Conservation (phyloP, 768 basidiomycete species). For the Ramaria rubella region DNA sequence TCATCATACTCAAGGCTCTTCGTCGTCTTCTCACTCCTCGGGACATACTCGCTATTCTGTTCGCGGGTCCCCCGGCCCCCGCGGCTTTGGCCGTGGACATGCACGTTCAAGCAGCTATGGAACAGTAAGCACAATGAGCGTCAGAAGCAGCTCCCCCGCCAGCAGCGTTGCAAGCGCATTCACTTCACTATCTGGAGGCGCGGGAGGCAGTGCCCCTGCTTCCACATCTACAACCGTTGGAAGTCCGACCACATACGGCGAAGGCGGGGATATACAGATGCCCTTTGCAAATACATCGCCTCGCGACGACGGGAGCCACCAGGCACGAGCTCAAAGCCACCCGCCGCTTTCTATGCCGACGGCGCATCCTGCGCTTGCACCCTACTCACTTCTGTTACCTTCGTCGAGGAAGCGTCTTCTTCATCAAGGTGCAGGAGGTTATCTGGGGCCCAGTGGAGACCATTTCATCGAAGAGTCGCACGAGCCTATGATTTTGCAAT, state of each 20-base stretch:
- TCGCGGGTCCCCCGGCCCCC: slow-evolving; percentile 7
- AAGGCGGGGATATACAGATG: slow-evolving; percentile 5
- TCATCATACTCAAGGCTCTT: slow-evolving; percentile 8
- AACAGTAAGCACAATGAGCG: slow-evolving; percentile 7
- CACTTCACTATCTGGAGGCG: slow-evolving; percentile 11
- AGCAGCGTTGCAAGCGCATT: slow-evolving; percentile 9
- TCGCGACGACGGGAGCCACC: neutral
- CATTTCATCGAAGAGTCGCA: neutral
- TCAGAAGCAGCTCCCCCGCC: slow-evolving; percentile 7
- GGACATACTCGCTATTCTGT: slow-evolving; percentile 8
- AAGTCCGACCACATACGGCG: slow-evolving; percentile 3
- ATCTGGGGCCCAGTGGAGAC: neutral
- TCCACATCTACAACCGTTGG: slow-evolving; percentile 3
- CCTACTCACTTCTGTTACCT: neutral
- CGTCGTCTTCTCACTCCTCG: slow-evolving; percentile 9
- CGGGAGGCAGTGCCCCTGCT: slow-evolving; percentile 1
- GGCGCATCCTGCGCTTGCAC: slow-evolving; percentile 1
- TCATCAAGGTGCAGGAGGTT: neutral
- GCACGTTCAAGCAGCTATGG: slow-evolving; percentile 9
- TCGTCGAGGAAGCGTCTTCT: slow-evolving; percentile 1
- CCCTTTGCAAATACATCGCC: neutral
- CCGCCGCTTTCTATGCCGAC: slow-evolving; percentile 6
- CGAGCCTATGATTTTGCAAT: neutral
- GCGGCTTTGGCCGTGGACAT: slow-evolving; percentile 2
- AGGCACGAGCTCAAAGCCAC: slow-evolving; percentile 3